phyloP scores from a whole-genome alignment of 352 stramenopile species.

The Globisporangium irregulare region DNA sequence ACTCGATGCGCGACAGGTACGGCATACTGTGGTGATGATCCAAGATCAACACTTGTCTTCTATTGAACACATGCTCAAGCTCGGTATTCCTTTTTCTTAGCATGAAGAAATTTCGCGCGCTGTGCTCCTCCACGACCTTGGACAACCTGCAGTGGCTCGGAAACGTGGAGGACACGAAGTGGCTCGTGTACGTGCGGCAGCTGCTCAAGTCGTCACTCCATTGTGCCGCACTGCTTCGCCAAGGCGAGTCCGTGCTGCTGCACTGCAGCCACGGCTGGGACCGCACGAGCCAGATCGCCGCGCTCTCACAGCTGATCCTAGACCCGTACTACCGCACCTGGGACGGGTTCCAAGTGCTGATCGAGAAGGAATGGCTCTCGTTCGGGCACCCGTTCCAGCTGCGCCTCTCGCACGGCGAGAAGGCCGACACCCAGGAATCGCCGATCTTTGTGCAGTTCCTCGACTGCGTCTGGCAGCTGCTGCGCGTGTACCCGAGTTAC shows the following conservation, averaged over 20 bases:
- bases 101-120: conserved; percentile 68
- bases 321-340: conserved; percentile 82
- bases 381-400: conserved; percentile 84
- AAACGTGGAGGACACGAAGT: conserved; percentile 96
- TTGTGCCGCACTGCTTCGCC: conserved; percentile 90
- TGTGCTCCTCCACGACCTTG: conserved; percentile 78
- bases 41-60: neutral
- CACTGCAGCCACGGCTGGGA: conserved; percentile 89
- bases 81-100: conserved; percentile 15
- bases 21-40: neutral
- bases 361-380: conserved; percentile 85
- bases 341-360: conserved; percentile 74
- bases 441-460: conserved; percentile 87
- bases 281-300: conserved; percentile 87
- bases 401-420: conserved; percentile 71
- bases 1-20: conserved; percentile 95
- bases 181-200: conserved; percentile 93
- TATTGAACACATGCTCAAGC: neutral
- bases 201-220: conserved; percentile 92
- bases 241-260: conserved; percentile 75
- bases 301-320: conserved; percentile 63
- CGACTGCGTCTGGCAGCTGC: conserved; percentile 77
- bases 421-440: conserved; percentile 75
- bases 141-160: conserved; percentile 92
- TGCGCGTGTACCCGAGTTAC: conserved; percentile 92